Percentiles rank a stretch among this genome's conserved stretches.
These are phyloP conservation scores for Licmophora abbreviata DNA, from an alignment of 108 stramenopile species.

Conservation along the genomic window DNA sequence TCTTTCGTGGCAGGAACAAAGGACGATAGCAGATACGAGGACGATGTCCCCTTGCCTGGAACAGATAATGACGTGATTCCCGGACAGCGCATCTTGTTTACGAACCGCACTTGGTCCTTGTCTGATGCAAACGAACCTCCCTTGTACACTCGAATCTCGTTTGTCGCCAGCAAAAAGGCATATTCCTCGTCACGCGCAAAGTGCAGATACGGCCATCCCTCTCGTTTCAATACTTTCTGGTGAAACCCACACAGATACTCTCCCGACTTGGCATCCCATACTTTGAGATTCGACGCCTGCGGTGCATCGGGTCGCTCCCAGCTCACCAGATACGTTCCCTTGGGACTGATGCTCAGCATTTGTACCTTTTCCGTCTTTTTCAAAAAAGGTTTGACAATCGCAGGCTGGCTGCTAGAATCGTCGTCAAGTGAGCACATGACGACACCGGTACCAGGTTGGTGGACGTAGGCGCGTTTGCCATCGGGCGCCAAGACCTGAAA, in stretches of 20 bases:
- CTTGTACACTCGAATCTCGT: conserved; percentile 69
- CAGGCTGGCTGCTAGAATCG: neutral
- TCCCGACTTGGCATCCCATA: conserved; percentile 58
- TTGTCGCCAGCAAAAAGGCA: conserved; percentile 52
- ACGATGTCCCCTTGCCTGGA: conserved; percentile 18
- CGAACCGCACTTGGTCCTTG: conserved; percentile 26
- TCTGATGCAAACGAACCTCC: conserved; percentile 19
- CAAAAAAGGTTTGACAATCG: conserved; percentile 17
- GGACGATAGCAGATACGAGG: neutral
- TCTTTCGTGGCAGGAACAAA: conserved; percentile 85
- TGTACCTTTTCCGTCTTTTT: conserved; percentile 37
- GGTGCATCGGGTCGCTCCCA: conserved; percentile 66
- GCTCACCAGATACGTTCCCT: conserved; percentile 76
- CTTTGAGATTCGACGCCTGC: conserved; percentile 61
- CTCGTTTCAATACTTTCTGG: conserved; percentile 54
- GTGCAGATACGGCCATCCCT: conserved; percentile 79
- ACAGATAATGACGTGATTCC: conserved; percentile 51
- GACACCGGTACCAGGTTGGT: conserved; percentile 45
- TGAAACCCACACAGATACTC: conserved; percentile 43
- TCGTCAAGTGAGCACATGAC: conserved; percentile 26
- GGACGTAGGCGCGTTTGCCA: conserved; percentile 43
- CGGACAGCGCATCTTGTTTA: conserved; percentile 48
- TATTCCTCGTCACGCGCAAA: conserved; percentile 86
- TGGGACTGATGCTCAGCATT: conserved; percentile 70
- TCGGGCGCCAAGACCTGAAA: conserved; percentile 41